Base-by-base conservation (phyloP, 768 basidiomycete genomes). In the Kwoniella europaea region DNA sequence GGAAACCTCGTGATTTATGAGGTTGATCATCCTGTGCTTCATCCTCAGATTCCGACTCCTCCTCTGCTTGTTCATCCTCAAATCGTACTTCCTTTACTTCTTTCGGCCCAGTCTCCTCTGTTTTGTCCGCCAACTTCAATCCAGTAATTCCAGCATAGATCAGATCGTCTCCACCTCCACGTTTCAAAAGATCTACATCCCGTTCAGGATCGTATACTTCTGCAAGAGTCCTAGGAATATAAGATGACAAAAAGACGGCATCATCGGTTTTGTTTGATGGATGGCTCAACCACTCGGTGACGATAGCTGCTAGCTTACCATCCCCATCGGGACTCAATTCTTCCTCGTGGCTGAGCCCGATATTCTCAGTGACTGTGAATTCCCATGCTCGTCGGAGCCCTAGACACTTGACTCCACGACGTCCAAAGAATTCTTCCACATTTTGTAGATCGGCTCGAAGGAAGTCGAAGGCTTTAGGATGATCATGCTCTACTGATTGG, bases 401-500 rank as follows among this genome's bases (percentile, higher is more conserved):
- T 27, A 99, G 86, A 72, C 90, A 90, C 63, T 79, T 85, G 61
- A 92, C 91, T 0, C 91, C 92, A 20, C 89, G 87, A 73, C 89
- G 86, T 5, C 88, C 87, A 82, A 98, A 99, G 83, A 92, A 99
- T 44, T 94, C 95, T 70, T 97, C 94, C 54, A 94, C 86, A 81
- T 99, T 98, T 76, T 89, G 90, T 61, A 99, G 88, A 83, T 99
- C 97, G 56, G 87, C 90, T 29, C 95, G 90, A 46, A 99, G 87
- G 85, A 99, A 99, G 83, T 99, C 96, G 81, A 94, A 98, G 0
- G 97, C 93, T 35, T 91, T 87, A 0, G 96, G 97, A 77, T 99
- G 97, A 83, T 98, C 96, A 80, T 98, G 95, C 78, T 99, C 97
- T 44, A 99, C 95, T 73, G 93, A 95, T 82, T 99, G 97, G 1